Percentiles rank a stretch among this genome's conserved stretches.
Evolutionary conservation across 768 basidiomycete genomes (phyloP).

Genomic region (Collybia mongolica): DNA sequence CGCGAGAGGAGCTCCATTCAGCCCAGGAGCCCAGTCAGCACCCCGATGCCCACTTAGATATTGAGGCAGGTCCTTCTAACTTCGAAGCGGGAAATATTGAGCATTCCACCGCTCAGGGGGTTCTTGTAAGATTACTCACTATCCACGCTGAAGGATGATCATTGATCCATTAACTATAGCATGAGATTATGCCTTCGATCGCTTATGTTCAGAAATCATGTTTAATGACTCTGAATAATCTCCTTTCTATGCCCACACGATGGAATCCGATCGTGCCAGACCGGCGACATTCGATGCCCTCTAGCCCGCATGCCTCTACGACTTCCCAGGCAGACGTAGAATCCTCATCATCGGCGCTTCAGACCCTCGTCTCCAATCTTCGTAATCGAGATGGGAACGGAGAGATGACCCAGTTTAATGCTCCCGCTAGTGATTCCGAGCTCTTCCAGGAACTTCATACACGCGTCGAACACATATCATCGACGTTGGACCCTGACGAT

Average conservation of each 20-base stretch:
- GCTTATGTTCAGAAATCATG: constrained; percentile 71
- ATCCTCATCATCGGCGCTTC: constrained; percentile 52
- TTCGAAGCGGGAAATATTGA: constrained; percentile 6
- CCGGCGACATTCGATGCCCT: constrained; percentile 60
- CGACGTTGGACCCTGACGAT: constrained; percentile 46
- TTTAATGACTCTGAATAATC: constrained; percentile 68
- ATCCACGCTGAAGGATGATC: neutral
- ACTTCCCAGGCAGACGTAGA: constrained; percentile 26
- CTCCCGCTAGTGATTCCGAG: constrained; percentile 41
- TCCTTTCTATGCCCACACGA: constrained; percentile 51
- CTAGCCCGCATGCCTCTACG: constrained; percentile 32
- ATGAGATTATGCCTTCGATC: constrained; percentile 71
- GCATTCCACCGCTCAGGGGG: constrained; percentile 7
- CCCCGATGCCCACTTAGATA: neutral
- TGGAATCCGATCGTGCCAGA: constrained; percentile 60
- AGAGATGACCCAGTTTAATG: constrained; percentile 46
- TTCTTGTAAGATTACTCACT: constrained; percentile 9
- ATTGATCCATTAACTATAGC: constrained; percentile 30
- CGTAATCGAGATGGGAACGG: constrained; percentile 44
- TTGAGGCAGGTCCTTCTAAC: constrained; percentile 9
- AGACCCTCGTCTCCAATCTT: constrained; percentile 62
- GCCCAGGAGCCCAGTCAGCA: constrained; percentile 6
- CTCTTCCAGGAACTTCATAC: constrained; percentile 59
- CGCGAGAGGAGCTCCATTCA: constrained; percentile 29
- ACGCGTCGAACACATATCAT: constrained; percentile 49